phyloP scores from a whole-genome alignment of 2,329 filamentous ascomycete genomes.

The Cytospora schulzeri region DNA sequence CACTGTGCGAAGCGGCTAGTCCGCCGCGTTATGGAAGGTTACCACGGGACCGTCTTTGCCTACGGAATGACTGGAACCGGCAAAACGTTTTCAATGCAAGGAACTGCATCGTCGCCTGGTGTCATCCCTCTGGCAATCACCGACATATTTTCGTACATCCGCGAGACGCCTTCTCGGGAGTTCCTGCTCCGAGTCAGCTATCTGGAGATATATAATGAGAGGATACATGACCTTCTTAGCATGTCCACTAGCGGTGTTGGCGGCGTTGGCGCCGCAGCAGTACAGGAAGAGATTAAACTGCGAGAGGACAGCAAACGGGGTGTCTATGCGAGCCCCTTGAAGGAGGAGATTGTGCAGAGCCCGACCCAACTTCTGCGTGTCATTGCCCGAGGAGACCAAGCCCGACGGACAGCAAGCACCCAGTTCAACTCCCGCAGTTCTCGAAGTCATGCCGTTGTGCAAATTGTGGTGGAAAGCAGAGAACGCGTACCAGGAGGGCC shows the following conservation, averaged over 20 bases:
- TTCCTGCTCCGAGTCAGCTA: conserved; percentile 96
- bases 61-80: conserved; percentile 99
- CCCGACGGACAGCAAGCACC: conserved; percentile 86
- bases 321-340: conserved; percentile 92
- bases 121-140: conserved; percentile 97
- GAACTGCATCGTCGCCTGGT: conserved; percentile 90
- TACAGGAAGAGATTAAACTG: conserved; percentile 93
- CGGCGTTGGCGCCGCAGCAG: conserved; percentile 53
- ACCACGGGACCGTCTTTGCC: conserved; percentile 96
- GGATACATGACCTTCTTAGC: conserved; percentile 89
- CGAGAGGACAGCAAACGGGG: conserved; percentile 95
- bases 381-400: conserved; percentile 91
- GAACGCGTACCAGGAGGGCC: conserved; percentile 70
- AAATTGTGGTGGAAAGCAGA: conserved; percentile 96
- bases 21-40: conserved; percentile 96
- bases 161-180: conserved; percentile 91
- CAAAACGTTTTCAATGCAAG: conserved; percentile 99
- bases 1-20: conserved; percentile 91
- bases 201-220: conserved; percentile 98
- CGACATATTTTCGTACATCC: conserved; percentile 98
- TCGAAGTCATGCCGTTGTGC: conserved; percentile 95
- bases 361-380: conserved; percentile 93
- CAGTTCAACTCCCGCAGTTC: conserved; percentile 97
- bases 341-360: conserved; percentile 98
- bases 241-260: conserved; percentile 59